phyloP scores from a whole-genome alignment of 805 yeast genomes.

The Lachancea nothofagi region DNA sequence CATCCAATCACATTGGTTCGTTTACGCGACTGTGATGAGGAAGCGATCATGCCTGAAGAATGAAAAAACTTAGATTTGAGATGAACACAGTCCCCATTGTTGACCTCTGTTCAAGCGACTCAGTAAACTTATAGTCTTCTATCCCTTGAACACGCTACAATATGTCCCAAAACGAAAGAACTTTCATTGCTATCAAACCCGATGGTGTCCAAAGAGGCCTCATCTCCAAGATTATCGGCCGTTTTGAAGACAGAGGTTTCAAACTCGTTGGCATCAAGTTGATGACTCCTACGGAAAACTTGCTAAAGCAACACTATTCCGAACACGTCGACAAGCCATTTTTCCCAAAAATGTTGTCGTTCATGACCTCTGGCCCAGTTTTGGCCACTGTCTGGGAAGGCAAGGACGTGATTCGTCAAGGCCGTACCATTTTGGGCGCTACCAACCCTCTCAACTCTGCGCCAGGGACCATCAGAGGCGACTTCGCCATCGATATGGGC shows the following conservation, averaged over 20 bases:
- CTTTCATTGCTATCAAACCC: slow-evolving; percentile 92
- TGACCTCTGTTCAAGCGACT: no score
- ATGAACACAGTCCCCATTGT: no score
- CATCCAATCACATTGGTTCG: no score
- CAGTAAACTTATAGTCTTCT: no score
- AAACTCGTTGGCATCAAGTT: slow-evolving; percentile 95
- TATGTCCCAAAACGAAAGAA: slow-evolving; percentile 59
- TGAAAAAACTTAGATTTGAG: no score
- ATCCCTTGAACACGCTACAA: no score
- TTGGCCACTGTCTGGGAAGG: slow-evolving; percentile 99
- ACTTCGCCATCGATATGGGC: slow-evolving; percentile 96
- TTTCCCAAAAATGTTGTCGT: slow-evolving; percentile 92
- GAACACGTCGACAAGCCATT: slow-evolving; percentile 95
- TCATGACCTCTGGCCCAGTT: slow-evolving; percentile 98
- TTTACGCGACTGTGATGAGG: no score
- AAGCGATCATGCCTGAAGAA: no score
- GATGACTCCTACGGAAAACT: slow-evolving; percentile 76
- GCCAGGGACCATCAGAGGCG: slow-evolving; percentile 99
- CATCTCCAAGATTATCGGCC: slow-evolving; percentile 78
- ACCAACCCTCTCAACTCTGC: slow-evolving; percentile 96
- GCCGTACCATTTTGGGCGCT: slow-evolving; percentile 96
- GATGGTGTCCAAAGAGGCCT: slow-evolving; percentile 99
- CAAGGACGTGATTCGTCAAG: slow-evolving; percentile 98
- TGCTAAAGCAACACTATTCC: slow-evolving; percentile 89
- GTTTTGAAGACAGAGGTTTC: slow-evolving; percentile 97